phyloP scores from a whole-genome alignment of 257 asterid species.

The Solanum megistacrolobum region DNA sequence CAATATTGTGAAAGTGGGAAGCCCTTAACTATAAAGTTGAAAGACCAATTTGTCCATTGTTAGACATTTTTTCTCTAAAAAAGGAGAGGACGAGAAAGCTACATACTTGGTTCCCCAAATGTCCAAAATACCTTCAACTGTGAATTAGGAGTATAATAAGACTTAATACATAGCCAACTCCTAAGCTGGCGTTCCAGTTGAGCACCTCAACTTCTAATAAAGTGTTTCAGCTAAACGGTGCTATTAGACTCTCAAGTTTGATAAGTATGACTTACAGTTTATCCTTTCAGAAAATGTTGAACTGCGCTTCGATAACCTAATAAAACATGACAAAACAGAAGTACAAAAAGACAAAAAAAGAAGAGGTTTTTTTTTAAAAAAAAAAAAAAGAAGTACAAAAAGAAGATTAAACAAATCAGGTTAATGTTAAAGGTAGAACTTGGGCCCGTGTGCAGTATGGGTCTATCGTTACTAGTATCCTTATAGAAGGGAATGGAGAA shows the following conservation, averaged over 20 bases:
- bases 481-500: not conserved
- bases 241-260: not conserved
- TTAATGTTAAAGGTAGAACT: not conserved
- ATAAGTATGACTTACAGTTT: not conserved
- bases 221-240: not conserved
- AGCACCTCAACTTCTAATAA: not conserved
- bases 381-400: not conserved
- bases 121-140: not conserved
- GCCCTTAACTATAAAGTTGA: not conserved
- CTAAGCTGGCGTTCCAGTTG: not conserved
- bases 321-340: not conserved
- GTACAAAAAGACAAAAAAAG: not conserved
- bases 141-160: not conserved
- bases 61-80: not conserved
- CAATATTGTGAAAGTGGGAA: not conserved
- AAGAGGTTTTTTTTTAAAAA: too few species aligned
- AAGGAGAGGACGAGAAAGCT: not conserved
- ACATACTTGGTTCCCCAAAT: not conserved
- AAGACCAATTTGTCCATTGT: not conserved
- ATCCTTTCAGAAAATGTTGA: not conserved
- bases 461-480: not conserved
- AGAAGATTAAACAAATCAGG: not conserved
- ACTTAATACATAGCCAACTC: not conserved
- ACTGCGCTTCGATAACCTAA: not conserved
- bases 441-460: not conserved